Percentiles rank a stretch among this genome's conserved stretches.
Evolutionary conservation across 2,329 filamentous ascomycete genomes (phyloP).

Genomic region (Colletotrichum acutatum): DNA sequence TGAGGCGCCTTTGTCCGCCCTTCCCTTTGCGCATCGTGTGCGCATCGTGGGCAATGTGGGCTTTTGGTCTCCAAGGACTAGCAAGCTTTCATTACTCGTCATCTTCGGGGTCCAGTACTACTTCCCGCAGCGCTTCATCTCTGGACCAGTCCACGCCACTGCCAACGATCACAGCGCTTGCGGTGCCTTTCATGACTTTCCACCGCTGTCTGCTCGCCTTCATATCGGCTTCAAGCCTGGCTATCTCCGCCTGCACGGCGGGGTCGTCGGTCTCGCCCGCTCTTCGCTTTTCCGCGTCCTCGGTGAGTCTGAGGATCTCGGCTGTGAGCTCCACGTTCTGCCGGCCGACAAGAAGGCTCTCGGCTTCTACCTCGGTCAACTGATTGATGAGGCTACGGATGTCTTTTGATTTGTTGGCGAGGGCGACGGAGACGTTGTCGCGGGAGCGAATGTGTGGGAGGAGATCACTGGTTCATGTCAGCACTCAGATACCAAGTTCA

Average conservation of each 20-base stretch:
- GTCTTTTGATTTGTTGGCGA: slow-evolving; percentile 68
- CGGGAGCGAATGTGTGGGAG: slow-evolving; percentile 73
- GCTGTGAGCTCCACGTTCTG: slow-evolving; percentile 72
- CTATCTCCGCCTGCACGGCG: slow-evolving; percentile 64
- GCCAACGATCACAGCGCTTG: slow-evolving; percentile 82
- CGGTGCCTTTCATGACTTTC: slow-evolving; percentile 80
- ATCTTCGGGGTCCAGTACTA: slow-evolving; percentile 76
- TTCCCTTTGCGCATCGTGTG: neutral
- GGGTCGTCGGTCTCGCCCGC: slow-evolving; percentile 65
- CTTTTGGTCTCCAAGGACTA: neutral
- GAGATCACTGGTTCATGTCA: slow-evolving; percentile 66
- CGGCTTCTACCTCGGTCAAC: slow-evolving; percentile 67
- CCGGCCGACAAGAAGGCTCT: slow-evolving; percentile 65
- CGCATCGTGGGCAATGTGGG: neutral
- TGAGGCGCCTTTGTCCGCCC: neutral
- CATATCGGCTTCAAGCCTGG: slow-evolving; percentile 67
- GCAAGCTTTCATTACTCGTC: slow-evolving; percentile 1
- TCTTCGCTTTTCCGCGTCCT: slow-evolving; percentile 63
- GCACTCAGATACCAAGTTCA: neutral
- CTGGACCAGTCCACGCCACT: slow-evolving; percentile 86
- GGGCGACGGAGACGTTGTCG: slow-evolving; percentile 72
- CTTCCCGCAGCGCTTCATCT: slow-evolving; percentile 72
- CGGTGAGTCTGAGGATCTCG: slow-evolving; percentile 71
- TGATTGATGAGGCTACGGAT: slow-evolving; percentile 62
- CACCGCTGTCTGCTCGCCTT: slow-evolving; percentile 73